Base-by-base conservation (phyloP, 179 eudicot species). In the Actinidia arguta region DNA sequence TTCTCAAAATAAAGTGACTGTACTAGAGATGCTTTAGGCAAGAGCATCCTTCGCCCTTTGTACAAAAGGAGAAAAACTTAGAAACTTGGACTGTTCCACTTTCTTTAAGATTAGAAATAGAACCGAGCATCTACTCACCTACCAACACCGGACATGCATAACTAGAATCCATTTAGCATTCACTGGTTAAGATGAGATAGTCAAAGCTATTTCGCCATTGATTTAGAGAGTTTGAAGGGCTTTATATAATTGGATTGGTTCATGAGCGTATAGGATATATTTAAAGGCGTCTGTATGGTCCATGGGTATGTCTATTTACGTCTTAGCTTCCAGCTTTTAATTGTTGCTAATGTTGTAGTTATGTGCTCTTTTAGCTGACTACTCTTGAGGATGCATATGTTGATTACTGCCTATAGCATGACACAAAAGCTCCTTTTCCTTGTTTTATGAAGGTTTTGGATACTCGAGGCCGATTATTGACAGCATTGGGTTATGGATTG, bases 401-500 rank as follows among this genome's bases (percentile, higher is more conserved):
- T 48, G 58, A 50, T 47, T 71, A 55, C 20, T 48, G 48, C 50
- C n/a, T 18, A 52, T 13, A 75, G 3, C 12, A 27, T 17, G 22
- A 51, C 63, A 25, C 42, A 54, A 27, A 1, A 8, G 11, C 8
- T 50, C 36, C 7, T 47, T 50, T 47, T 69, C 55, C 64, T 54
- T 73, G 50, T 56, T 82, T 16, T 39, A 6, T 79, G 59, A 89
- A 92, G 94, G 93, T 92, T 39, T 27, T 88, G 61, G 94, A 92
- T 67, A 90, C 85, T 31, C 88, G 85, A 67, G 94, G 94, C 88
- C 85, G 85, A 70, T 85, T 92, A 56, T 83, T 92, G 54, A 92
- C 90, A 68, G 90, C 92, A 48, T 61, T 92, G 85, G 94, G 94
- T 52, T 86, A 90, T 78, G 94, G 93, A 11, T 27, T 92, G 12